Evolutionary conservation across 176 grass and related monocot genomes (phyloP).

Genomic region (Zizania latifolia): DNA sequence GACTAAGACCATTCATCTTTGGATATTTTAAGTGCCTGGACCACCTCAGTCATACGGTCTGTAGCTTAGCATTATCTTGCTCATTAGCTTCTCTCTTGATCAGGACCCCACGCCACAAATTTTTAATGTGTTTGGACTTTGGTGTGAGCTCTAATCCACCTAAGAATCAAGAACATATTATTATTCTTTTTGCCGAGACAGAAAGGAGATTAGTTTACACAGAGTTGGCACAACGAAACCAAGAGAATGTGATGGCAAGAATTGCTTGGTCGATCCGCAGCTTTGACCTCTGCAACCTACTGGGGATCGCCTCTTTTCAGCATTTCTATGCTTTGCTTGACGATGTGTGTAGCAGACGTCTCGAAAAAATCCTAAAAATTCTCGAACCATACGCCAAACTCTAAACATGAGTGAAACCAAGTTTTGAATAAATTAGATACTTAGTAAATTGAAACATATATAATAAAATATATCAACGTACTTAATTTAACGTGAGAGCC

Average conservation of each 20-base stretch:
- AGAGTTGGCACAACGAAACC: background rate
- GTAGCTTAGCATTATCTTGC: slow-evolving; percentile 6
- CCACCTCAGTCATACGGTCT: slow-evolving; percentile 2
- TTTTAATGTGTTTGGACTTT: too few relatives aligned
- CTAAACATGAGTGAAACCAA: too few relatives aligned
- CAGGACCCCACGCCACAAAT: background rate
- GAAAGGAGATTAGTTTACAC: background rate
- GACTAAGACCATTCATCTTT: background rate
- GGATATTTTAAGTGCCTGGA: slow-evolving; percentile 19
- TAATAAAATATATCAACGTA: too few relatives aligned
- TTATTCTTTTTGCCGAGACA: background rate
- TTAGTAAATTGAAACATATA: too few relatives aligned
- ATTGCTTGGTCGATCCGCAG: background rate
- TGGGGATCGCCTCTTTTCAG: background rate
- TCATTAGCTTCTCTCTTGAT: slow-evolving; percentile 1
- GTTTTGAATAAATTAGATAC: too few relatives aligned
- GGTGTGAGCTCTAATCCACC: background rate
- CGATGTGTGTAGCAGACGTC: background rate
- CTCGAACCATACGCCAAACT: too few relatives aligned
- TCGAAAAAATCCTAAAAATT: too few relatives aligned
- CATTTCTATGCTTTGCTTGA: background rate
- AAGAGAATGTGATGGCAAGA: background rate
- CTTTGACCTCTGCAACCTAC: background rate
- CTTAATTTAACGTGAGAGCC: too few relatives aligned
- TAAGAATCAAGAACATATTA: background rate